Percentiles rank a stretch among this genome's conserved stretches.
Evolutionary conservation across 148 eudicot genomes (phyloP).

Genomic region (Spergularia bocconei): DNA sequence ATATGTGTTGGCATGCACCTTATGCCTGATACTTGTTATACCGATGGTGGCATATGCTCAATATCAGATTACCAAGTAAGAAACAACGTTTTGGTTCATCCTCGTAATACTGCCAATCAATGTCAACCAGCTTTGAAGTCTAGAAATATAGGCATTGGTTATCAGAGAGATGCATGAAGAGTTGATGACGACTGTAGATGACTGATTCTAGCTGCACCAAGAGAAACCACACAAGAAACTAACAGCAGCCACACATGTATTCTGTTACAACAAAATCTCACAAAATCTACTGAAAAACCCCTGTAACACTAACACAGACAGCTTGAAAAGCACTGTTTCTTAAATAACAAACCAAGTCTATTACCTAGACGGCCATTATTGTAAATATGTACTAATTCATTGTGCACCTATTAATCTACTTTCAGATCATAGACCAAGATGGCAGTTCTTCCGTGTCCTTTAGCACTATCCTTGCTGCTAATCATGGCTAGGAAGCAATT

Average conservation of each 20-base stretch:
- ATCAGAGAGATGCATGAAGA: neutral
- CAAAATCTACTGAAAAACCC: neutral
- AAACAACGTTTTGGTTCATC: no score
- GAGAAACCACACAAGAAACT: neutral
- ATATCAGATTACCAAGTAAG: constrained; percentile 15
- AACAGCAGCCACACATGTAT: neutral
- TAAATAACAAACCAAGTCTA: no score
- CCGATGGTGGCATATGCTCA: constrained; percentile 27
- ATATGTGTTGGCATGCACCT: constrained; percentile 28
- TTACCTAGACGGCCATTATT: neutral
- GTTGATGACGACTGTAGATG: neutral
- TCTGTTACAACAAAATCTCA: neutral
- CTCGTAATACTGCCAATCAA: neutral
- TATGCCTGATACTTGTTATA: constrained; percentile 29
- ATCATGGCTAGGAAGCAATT: constrained; percentile 3
- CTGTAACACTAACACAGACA: no score
- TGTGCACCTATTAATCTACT: constrained; percentile 1
- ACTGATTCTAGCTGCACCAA: neutral
- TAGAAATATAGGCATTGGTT: neutral
- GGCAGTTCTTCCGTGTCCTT: constrained; percentile 20
- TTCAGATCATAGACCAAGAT: constrained; percentile 26
- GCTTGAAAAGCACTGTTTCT: no score
- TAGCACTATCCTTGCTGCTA: constrained; percentile 10
- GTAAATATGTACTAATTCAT: neutral
- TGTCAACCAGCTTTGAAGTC: neutral